Evolutionary conservation across 805 yeast genomes (phyloP), one percentile per base, ranked within the genome.

Genomic region (Yarrowia yakushimensis): DNA sequence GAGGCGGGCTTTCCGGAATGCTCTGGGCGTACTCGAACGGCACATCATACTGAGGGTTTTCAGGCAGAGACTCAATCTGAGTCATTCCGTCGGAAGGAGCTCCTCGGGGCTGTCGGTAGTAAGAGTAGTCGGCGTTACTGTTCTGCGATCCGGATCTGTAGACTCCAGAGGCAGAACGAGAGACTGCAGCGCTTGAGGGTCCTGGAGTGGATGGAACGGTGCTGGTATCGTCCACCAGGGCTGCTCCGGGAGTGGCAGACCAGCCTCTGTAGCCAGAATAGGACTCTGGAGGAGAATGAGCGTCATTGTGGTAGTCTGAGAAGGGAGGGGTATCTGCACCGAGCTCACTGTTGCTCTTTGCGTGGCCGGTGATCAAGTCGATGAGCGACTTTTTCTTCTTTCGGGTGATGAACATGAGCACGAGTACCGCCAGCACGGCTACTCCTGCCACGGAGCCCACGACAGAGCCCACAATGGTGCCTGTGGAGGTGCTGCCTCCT

Each of bases 381-480:
- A 55, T 39, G 12, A 55, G 61, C 25, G 61, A 41, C 50, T 46
- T 43, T n/a, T 60, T 63, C 28, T 33, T 25, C 22, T 60, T 34
- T 7, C 63, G 63, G 10, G 65, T 25, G 42, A 66, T 17, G 11
- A 68, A 37, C 42, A 63, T 39, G 25, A 68, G 33, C 22, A 62
- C 60, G 2, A 64, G 54, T 13, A 66, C 55, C 9, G 63, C 68
- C 18, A 69, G 50, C 3, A 69, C 46, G 4, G 70, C 68, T 2
- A 68, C 50, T 15, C 71, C 70, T 31, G 70, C 71, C 20, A 68
- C 68, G 1, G 71, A 67, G 15, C 70, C 70, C 15, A 68, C 65
- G 3, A 68, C 68, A 1, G 70, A 66, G 18, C 69, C 71, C 9
- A 67, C 70, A 15, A 69, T 67, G 12, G 66, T 67, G 6, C 63